Conservation (phyloP, 768 basidiomycete species). For the Tricholomella constricta region DNA sequence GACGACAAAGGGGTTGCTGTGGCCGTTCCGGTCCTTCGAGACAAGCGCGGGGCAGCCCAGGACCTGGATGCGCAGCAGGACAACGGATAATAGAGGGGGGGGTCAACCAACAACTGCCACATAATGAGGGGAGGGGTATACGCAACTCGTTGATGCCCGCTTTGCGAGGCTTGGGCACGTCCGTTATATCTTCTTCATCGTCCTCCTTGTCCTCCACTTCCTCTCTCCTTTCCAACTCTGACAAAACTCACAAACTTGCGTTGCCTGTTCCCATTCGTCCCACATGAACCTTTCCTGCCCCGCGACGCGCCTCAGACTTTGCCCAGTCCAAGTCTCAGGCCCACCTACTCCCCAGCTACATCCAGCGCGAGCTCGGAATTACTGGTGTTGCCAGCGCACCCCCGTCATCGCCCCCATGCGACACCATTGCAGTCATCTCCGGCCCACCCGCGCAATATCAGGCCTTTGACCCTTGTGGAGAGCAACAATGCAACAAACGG, state of each 20-base stretch:
- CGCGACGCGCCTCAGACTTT: slow-evolving; percentile 48
- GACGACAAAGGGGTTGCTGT: slow-evolving; percentile 53
- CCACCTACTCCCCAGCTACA: slow-evolving; percentile 45
- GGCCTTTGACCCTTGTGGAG: slow-evolving; percentile 59
- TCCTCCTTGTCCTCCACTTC: slow-evolving; percentile 50
- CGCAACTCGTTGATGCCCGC: too few relatives aligned
- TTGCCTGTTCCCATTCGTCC: slow-evolving; percentile 58
- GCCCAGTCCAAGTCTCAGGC: slow-evolving; percentile 36
- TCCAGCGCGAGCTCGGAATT: slow-evolving; percentile 56
- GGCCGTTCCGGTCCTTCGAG: slow-evolving; percentile 46
- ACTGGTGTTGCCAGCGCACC: slow-evolving; percentile 4
- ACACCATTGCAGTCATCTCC: slow-evolving; percentile 7
- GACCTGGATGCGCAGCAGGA: slow-evolving; percentile 68
- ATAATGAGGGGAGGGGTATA: too few relatives aligned
- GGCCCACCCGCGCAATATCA: slow-evolving; percentile 90
- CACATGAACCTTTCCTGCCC: slow-evolving; percentile 65
- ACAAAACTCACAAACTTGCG: background rate
- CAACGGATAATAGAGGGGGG: too few relatives aligned
- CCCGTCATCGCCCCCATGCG: slow-evolving; percentile 12
- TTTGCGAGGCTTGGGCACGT: too few relatives aligned
- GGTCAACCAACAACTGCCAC: too few relatives aligned
- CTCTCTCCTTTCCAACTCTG: slow-evolving; percentile 41
- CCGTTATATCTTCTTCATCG: slow-evolving; percentile 70
- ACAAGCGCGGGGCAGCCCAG: slow-evolving; percentile 62
- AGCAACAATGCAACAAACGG: slow-evolving; percentile 33